phyloP scores from a whole-genome alignment of 768 basidiomycete genomes.

The Peribolospora kevripleyi region DNA sequence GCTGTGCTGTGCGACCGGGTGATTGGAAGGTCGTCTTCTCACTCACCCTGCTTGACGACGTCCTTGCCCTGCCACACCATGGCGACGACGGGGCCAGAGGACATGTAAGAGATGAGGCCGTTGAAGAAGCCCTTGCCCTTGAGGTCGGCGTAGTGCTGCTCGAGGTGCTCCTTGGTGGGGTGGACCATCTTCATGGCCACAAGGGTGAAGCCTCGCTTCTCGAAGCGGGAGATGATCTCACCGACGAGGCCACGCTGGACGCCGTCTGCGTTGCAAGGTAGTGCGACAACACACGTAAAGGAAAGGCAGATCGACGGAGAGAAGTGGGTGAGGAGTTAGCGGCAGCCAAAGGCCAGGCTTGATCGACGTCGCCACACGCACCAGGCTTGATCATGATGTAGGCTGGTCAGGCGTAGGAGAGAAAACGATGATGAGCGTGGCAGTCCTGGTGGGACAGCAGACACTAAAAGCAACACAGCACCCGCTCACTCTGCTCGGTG shows the following conservation, averaged over 20 bases:
- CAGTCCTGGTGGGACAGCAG: no score
- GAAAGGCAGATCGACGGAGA: background rate
- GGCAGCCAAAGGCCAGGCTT: conserved; percentile 13
- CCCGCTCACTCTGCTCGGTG: no score
- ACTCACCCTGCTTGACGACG: conserved; percentile 21
- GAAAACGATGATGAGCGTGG: no score
- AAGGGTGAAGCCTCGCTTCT: conserved; percentile 95
- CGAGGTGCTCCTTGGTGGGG: conserved; percentile 57
- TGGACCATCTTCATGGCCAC: conserved; percentile 76
- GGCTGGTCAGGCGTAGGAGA: conserved; percentile 17
- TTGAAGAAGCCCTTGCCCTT: conserved; percentile 88
- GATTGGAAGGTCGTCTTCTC: no score
- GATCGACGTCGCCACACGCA: conserved; percentile 14
- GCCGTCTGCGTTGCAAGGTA: conserved; percentile 63
- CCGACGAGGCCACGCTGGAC: conserved; percentile 90
- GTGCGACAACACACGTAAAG: background rate
- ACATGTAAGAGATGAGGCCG: conserved; percentile 88
- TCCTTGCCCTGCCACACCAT: conserved; percentile 77
- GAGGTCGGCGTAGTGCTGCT: conserved; percentile 94
- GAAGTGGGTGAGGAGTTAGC: background rate
- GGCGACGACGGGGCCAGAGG: conserved; percentile 68
- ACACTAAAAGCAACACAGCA: no score
- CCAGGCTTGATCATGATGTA: conserved; percentile 93
- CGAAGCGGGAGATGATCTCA: conserved; percentile 86
- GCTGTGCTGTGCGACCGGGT: no score